These are phyloP conservation scores for Dryas integrifolia DNA, from an alignment of 331 rosid species.

Conservation along the genomic window DNA sequence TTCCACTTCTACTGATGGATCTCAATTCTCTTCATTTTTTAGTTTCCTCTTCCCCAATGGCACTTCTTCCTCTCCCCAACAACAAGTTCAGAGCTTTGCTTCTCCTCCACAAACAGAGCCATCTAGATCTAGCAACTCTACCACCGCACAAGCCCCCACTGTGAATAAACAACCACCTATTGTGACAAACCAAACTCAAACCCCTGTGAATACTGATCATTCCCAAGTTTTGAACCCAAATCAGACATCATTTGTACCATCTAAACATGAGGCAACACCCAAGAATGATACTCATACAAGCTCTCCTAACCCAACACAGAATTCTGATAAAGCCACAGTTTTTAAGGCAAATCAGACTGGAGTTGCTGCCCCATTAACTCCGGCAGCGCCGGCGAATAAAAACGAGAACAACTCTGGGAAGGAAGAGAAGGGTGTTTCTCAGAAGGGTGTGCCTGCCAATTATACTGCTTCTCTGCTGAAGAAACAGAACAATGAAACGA, in stretches of 20 bases:
- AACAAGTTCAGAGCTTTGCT: background rate
- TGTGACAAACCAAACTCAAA: conserved; percentile 33
- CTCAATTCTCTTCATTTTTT: conserved; percentile 47
- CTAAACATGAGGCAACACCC: conserved; percentile 14
- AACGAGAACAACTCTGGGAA: background rate
- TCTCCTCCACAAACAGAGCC: conserved; percentile 20
- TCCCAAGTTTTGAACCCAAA: conserved; percentile 29
- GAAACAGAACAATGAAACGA: conserved; percentile 40
- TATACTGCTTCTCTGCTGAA: conserved; percentile 41
- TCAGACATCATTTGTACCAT: conserved; percentile 25
- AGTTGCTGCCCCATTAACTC: conserved; percentile 18
- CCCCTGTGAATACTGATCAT: conserved; percentile 11
- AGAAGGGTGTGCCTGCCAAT: conserved; percentile 30
- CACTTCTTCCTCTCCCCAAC: conserved; percentile 28
- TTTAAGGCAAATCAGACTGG: conserved; percentile 37
- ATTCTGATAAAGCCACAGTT: conserved; percentile 26
- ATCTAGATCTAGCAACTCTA: conserved; percentile 50
- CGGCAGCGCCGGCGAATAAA: conserved; percentile 26
- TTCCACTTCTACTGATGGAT: conserved; percentile 26
- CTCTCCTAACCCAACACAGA: conserved; percentile 24
- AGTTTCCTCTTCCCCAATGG: conserved; percentile 50
- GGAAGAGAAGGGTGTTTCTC: conserved; percentile 5
- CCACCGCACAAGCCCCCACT: conserved; percentile 30
- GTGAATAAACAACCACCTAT: conserved; percentile 23
- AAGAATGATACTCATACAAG: conserved; percentile 9